Conservation (phyloP, 148 eudicot genomes). For the Spergularia marina region DNA sequence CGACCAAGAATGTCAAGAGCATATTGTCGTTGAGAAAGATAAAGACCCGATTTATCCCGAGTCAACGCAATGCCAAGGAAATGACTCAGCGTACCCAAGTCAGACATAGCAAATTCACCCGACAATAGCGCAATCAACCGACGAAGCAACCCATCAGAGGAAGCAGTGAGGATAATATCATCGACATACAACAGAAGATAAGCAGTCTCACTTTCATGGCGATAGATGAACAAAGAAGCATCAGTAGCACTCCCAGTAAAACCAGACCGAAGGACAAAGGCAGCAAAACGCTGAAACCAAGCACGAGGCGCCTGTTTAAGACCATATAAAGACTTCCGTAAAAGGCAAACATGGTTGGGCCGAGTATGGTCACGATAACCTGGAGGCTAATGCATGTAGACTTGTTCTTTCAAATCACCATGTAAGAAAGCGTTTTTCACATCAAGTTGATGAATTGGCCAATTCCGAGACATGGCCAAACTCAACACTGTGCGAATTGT, state of each 20-base stretch:
- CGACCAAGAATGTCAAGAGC: background rate
- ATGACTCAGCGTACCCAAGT: background rate
- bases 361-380: background rate
- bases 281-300: background rate
- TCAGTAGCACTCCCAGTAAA: background rate
- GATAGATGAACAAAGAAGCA: too few relatives aligned
- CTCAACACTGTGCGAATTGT: background rate
- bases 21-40: background rate
- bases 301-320: slow-evolving; percentile 1
- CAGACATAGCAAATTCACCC: background rate
- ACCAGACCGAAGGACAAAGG: background rate
- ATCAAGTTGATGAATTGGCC: background rate
- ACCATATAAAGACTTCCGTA: background rate
- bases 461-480: background rate
- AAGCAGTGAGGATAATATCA: background rate
- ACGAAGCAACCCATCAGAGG: background rate
- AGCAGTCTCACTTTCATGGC: too few relatives aligned
- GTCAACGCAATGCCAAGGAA: background rate
- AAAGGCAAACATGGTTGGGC: background rate
- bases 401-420: background rate
- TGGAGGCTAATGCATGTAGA: slow-evolving; percentile 6
- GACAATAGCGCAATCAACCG: background rate
- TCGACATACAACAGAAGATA: too few relatives aligned
- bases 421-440: background rate
- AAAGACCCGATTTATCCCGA: background rate